Percentiles rank a stretch among this genome's conserved stretches.
phyloP scores from a whole-genome alignment of 345 rosid species.

The Citrus hindsii region DNA sequence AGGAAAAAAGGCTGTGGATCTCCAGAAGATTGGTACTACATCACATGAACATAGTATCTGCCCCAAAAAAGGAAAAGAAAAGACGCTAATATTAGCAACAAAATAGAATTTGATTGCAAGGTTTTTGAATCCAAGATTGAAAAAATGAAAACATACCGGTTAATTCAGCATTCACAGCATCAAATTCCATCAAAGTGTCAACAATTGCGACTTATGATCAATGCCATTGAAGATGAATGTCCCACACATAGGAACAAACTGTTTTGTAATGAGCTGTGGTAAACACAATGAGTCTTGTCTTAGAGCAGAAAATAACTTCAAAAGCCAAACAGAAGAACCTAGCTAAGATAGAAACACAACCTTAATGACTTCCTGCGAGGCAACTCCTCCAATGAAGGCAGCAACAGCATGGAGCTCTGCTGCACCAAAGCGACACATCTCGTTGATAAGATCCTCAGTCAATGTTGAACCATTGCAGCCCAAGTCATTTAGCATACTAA shows the following conservation, averaged over 20 bases:
- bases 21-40: neutral
- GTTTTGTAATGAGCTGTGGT: conserved; percentile 80
- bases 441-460: conserved; percentile 86
- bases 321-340: neutral
- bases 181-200: conserved; percentile 39
- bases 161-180: neutral
- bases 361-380: conserved; percentile 96
- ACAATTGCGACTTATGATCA: conserved; percentile 86
- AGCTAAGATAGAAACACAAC: conserved; percentile 28
- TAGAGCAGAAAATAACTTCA: neutral
- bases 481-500: conserved; percentile 64
- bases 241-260: conserved; percentile 87
- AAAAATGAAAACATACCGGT: neutral
- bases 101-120: neutral
- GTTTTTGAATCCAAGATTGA: neutral
- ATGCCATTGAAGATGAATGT: conserved; percentile 90
- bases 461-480: conserved; percentile 82
- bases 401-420: conserved; percentile 95
- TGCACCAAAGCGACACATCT: conserved; percentile 96
- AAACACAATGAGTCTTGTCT: neutral
- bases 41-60: conserved; percentile 16
- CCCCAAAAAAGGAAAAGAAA: conserved; percentile 1
- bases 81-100: neutral
- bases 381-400: conserved; percentile 88
- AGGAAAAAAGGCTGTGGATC: neutral